These are phyloP conservation scores for Tylopilus rubrobrunneus DNA, from an alignment of 768 basidiomycete species.

Conservation along the genomic window DNA sequence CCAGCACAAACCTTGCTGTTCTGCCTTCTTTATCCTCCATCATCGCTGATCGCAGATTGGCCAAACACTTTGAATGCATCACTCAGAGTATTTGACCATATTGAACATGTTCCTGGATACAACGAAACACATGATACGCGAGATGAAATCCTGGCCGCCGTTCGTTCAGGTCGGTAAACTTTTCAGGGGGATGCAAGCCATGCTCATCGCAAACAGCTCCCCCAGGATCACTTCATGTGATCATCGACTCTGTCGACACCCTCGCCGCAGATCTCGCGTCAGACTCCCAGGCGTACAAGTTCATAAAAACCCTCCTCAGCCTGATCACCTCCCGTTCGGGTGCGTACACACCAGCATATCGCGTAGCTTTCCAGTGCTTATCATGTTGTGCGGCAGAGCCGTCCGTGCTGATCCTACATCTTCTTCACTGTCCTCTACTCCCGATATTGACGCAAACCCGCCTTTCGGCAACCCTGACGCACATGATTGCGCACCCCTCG, in stretches of 20 bases:
- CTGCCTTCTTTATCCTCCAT: slow-evolving; percentile 54
- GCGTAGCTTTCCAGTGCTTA: slow-evolving; percentile 6
- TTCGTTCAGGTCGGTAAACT: slow-evolving; percentile 35
- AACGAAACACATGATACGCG: slow-evolving; percentile 33
- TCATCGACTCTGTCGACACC: slow-evolving; percentile 73
- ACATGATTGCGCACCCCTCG: slow-evolving; percentile 67
- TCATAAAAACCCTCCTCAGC: slow-evolving; percentile 46
- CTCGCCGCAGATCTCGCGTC: slow-evolving; percentile 57
- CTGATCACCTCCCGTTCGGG: slow-evolving; percentile 47
- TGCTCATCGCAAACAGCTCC: slow-evolving; percentile 31
- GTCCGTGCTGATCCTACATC: slow-evolving; percentile 61
- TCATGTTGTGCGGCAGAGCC: slow-evolving; percentile 32
- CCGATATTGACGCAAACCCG: slow-evolving; percentile 54
- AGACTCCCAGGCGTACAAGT: slow-evolving; percentile 46
- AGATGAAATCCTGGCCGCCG: slow-evolving; percentile 37
- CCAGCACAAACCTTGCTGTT: slow-evolving; percentile 42
- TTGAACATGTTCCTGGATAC: slow-evolving; percentile 52
- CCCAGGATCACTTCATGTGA: slow-evolving; percentile 50
- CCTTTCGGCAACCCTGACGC: slow-evolving; percentile 63
- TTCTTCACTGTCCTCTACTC: slow-evolving; percentile 46
- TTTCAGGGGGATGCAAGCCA: background rate
- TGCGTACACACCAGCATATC: slow-evolving; percentile 29
- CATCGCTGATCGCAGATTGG: slow-evolving; percentile 36
- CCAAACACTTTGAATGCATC: slow-evolving; percentile 17
- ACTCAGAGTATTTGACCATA: slow-evolving; percentile 47